Evolutionary conservation across 345 rosid species (phyloP).

Genomic region (Salix dunnii): DNA sequence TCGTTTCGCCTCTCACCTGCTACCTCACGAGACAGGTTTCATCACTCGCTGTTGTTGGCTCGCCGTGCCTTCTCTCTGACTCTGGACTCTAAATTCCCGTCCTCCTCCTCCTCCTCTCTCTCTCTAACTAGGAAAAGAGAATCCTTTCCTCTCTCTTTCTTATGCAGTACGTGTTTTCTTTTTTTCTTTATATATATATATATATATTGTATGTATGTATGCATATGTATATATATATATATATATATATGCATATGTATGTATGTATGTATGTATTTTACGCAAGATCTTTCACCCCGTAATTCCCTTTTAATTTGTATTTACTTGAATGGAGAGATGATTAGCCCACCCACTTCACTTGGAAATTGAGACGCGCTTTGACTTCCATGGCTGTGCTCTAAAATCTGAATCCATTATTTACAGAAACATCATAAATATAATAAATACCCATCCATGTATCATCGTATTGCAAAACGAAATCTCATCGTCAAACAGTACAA

Average conservation of each 20-base stretch:
- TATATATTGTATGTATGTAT: too few species aligned
- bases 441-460: not conserved
- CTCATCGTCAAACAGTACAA: too few species aligned
- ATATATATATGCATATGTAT: too few species aligned
- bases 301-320: not conserved
- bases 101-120: not conserved
- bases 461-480: too few species aligned
- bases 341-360: not conserved
- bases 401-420: too few species aligned
- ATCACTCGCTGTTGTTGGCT: not conserved
- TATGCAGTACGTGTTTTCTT: too few species aligned
- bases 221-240: too few species aligned
- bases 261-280: not conserved
- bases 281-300: not conserved
- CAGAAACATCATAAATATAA: not conserved
- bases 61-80: not conserved
- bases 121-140: not conserved
- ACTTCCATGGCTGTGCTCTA: too few species aligned
- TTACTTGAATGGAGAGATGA: not conserved
- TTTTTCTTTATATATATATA: too few species aligned
- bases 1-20: conserved; percentile 18
- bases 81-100: not conserved
- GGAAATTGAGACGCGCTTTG: not conserved
- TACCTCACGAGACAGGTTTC: conserved; percentile 41
- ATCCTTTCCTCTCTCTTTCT: not conserved